Base-by-base conservation (phyloP, 2,329 filamentous ascomycete species). In the Apiospora marii region DNA sequence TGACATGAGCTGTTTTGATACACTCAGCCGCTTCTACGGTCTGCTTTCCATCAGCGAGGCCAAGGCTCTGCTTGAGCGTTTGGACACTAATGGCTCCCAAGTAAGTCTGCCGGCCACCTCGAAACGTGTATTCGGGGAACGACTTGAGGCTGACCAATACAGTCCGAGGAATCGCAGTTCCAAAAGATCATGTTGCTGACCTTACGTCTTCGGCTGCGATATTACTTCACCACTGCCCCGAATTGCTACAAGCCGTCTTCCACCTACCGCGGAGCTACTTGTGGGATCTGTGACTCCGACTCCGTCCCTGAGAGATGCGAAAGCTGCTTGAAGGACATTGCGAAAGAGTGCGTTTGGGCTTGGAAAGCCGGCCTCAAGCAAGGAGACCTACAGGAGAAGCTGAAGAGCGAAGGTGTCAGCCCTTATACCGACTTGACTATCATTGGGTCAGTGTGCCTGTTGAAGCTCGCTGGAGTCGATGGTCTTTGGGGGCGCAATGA, bases 21-120 rank as follows among this genome's bases (percentile, higher is more conserved):
- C 88, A 68, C 75, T 88, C 53, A 87, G 84, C 73, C 74, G 74
- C 0, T 87, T 86, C 71, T 79, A 86, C 3, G 82, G 85, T 53
- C 77, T 80, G 27, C 81, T 90, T 0, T 81, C 78, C 1, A 79
- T 82, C 2, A 75, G 80, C 0, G 86, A 87, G 8, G 75, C 85
- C 10, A 82, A 81, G 58, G 73, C 81, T 0, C 81, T 85, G 68
- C 73, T 85, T 4, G 78, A 79, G 0, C 76, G 76, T 5, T 72
- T 86, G 41, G 71, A 69, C 43, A 49, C 22, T 34, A 37, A 46
- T 30, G 75, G 81, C 1, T 76, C 80, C 3, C 77, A 82, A 75
- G 82, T 83, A 72, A 72, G 77, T 4, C 71, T 73, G 30, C 14
- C 22, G 67, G 14, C 22, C n/a, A 22, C 44, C 27, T 24, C n/a